A percentile compares a stretch with the other conserved stretches of the same genome.
phyloP scores from a whole-genome alignment of 2,329 filamentous ascomycete species.

The Claviceps pazoutovae region DNA sequence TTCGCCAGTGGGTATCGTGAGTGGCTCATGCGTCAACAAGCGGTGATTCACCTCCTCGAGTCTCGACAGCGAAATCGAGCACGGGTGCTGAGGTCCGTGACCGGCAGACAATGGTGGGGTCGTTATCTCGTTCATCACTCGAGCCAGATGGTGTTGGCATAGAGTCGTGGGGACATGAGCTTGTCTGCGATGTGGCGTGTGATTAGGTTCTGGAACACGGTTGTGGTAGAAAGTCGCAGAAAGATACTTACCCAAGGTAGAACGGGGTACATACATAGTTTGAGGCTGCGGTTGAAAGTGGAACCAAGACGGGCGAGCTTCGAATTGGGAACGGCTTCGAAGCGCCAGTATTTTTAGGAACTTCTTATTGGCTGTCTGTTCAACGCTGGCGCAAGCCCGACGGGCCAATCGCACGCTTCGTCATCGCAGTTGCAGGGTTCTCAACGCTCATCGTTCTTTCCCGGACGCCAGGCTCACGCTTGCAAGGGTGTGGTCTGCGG shows the following conservation, averaged over 20 bases:
- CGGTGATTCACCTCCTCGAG: not conserved
- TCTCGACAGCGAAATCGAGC: not conserved
- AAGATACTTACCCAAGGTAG: not conserved
- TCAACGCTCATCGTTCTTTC: constrained; percentile 23
- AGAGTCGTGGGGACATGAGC: constrained; percentile 1
- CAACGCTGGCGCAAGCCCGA: constrained; percentile 13
- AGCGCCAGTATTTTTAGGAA: constrained; percentile 20
- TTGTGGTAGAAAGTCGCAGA: not conserved
- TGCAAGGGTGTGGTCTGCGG: not conserved
- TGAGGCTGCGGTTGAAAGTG: constrained; percentile 16
- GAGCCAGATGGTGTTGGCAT: not conserved
- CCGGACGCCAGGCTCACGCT: constrained; percentile 1
- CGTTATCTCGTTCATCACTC: not conserved
- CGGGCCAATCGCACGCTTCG: constrained; percentile 20
- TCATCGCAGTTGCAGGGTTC: constrained; percentile 21
- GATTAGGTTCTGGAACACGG: constrained; percentile 15
- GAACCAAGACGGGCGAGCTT: constrained; percentile 12
- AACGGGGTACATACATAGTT: not conserved
- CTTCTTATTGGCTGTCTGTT: constrained; percentile 22
- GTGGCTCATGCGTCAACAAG: not conserved
- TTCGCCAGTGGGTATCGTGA: not conserved
- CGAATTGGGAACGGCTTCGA: constrained; percentile 19
- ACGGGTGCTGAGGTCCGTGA: not conserved
- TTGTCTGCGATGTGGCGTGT: constrained; percentile 13
- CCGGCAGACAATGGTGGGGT: not conserved